A percentile compares a stretch with the other conserved stretches of the same genome.
Evolutionary conservation across 116 monocot genomes (phyloP).

Genomic region (Dioscorea cayenensis): DNA sequence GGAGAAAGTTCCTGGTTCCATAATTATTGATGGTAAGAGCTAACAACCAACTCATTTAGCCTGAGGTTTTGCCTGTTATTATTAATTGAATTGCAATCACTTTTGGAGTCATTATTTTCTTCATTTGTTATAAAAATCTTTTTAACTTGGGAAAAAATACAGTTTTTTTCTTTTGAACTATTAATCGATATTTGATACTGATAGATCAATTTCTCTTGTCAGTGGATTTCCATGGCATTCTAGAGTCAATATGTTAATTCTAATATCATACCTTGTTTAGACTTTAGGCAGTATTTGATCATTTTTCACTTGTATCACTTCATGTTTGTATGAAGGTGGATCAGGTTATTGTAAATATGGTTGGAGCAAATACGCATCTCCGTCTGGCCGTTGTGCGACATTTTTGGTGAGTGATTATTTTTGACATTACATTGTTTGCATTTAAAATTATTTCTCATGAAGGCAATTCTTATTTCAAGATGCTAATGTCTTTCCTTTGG

Average conservation of each 20-base stretch:
- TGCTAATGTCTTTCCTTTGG: no score
- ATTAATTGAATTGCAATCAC: neutral
- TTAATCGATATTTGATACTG: neutral
- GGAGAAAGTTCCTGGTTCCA: conserved; percentile 56
- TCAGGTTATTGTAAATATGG: conserved; percentile 97
- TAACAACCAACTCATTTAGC: neutral
- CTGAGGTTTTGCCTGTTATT: neutral
- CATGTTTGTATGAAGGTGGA: conserved; percentile 55
- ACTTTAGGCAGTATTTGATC: neutral
- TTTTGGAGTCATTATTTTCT: neutral
- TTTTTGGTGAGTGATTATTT: conserved; percentile 42
- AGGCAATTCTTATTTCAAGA: no score
- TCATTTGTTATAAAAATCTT: neutral
- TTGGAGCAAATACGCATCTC: conserved; percentile 87
- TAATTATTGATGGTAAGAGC: conserved; percentile 83
- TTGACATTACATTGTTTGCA: neutral
- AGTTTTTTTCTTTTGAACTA: neutral
- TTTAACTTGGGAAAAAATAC: neutral
- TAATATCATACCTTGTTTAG: neutral
- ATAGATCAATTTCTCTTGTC: neutral
- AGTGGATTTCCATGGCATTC: neutral
- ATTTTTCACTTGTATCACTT: neutral
- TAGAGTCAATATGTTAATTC: neutral
- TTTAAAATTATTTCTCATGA: neutral
- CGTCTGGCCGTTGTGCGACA: conserved; percentile 88